Evolutionary conservation across 495 filamentous ascomycete genomes (phyloP), one percentile per base, ranked within the genome.

Genomic region (Lepraria neglecta): DNA sequence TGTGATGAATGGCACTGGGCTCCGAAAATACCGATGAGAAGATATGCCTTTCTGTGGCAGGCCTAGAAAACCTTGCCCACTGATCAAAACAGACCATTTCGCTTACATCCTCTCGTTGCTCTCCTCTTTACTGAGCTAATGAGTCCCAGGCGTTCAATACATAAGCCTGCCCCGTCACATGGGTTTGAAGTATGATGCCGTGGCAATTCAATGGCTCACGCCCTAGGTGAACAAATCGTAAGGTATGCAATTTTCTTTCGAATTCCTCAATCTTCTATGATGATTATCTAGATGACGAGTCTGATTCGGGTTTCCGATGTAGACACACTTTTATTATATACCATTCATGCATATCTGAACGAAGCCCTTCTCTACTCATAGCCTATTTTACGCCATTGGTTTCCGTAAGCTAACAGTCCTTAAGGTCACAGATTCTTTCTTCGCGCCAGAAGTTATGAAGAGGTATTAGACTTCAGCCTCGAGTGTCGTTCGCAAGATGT

Each of bases 61-160:
- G 92, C 94, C 90, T 97, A 96, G 92, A 96, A 98, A 98, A 96
- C 94, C 92, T 96, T 83, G 91, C 90, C 92, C 89, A 91, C 94
- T 98, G 94, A 97, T 50, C 14, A 19, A 17, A 33, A 9, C 12
- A 15, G 31, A 59, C 33, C 33, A 30, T 43, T 33, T 38, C 27
- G 17, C 42, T 47, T 45, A 51, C 21, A 51, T 54, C 15, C 30
- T 54, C 31, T 24, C 31, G 31, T 33, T 15, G 51, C 17, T 15
- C 31, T 15, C 17, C 10, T 15, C 7, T 54, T 21, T 28, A 54
- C n/a, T 7, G n/a, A 31, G n/a, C 51, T 54, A 0, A 54, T 33
- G 35, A 2, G 17, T 12, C 30, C 33, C 3, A 53, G 50, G 30
- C 17, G 31, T 10, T 6, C 15, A 3, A 9, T 31, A 54, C 51